Percentiles rank a stretch among this genome's conserved stretches.
phyloP scores from a whole-genome alignment of 208 protist genomes.

The Porcisia hertigi region DNA sequence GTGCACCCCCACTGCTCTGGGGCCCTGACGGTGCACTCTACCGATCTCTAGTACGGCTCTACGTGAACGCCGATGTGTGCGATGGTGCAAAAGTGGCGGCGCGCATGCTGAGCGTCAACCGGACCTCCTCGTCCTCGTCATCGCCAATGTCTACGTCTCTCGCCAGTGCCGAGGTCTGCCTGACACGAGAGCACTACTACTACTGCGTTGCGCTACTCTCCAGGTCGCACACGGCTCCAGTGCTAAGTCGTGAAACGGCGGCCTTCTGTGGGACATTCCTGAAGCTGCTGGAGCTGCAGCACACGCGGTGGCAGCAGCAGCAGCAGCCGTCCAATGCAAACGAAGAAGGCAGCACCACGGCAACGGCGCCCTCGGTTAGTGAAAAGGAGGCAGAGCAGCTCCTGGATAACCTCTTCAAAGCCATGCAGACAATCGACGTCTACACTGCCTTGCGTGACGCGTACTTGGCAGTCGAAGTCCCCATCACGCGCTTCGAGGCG shows the following conservation, averaged over 20 bases:
- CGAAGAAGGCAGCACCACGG: neutral
- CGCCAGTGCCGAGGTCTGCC: neutral
- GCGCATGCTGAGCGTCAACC: constrained; percentile 8
- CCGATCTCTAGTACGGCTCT: constrained; percentile 74
- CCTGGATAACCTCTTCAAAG: constrained; percentile 26
- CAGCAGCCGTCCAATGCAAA: neutral
- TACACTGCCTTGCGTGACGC: constrained; percentile 51
- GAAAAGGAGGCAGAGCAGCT: constrained; percentile 47
- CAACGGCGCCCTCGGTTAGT: neutral
- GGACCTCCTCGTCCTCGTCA: neutral
- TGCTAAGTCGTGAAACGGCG: constrained; percentile 58
- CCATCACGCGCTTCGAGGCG: constrained; percentile 18
- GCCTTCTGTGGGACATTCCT: constrained; percentile 66
- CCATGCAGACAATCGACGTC: constrained; percentile 30
- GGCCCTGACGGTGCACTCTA: constrained; percentile 48
- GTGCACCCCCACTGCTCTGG: constrained; percentile 46
- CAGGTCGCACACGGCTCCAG: constrained; percentile 42
- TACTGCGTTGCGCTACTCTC: constrained; percentile 53
- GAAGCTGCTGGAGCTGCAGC: constrained; percentile 49
- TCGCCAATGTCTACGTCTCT: neutral
- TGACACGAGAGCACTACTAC: constrained; percentile 54
- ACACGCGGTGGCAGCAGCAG: neutral
- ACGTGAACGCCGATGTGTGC: constrained; percentile 67
- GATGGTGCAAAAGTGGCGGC: constrained; percentile 39
- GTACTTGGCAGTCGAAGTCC: constrained; percentile 33